Base-by-base conservation (phyloP, 352 stramenopile species). In the Aphanomyces stellatus region DNA sequence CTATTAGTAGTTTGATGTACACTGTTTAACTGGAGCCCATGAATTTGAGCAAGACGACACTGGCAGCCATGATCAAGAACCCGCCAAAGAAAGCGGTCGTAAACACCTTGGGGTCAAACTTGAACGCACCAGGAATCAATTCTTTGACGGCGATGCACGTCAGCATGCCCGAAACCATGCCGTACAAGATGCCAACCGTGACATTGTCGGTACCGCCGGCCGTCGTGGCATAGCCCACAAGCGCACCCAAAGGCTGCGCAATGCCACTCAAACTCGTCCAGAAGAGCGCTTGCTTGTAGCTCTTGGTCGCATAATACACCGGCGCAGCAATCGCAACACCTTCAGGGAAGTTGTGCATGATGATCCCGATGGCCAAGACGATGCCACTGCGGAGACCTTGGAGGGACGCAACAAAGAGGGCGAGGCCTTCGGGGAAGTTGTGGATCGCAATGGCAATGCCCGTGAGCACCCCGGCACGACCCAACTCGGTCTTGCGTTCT, bases 281-380 rank as follows among this genome's bases (percentile, higher is more conserved):
- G 46, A 90, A 77, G 75, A 99, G 98, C 1, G 89, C 95, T 53
- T 97, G 90, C 27, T 78, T 69, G 13, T 93, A 85, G 71, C 88
- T 96, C 8, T 94, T 95, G 1, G 96, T 98, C 2, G 95, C 93
- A 72, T 97, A 98, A 76, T 98, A 99, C 13, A 99, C 89, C 0
- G 96, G 96, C 8, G 98, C 87, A 31, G 94, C 90, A 15, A 99
- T 90, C 57, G 91, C 97, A 11, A 98, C 72, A 19, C 96, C 96
- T 66, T 99, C 96, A 0, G 96, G 96, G 68, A 99, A 96, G 72
- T 99, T 99, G 78, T 99, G 96, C 31, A 99, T 82, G 10, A 91
- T 96, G 71, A 99, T 99, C 22, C 90, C 95, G 53, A 99, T 74
- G 1, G 95, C 95, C 8, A 99, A 78, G 43, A 96, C 84, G 31